Evolutionary conservation across 179 eudicot genomes (phyloP), one percentile per base, ranked within the genome.

Genomic region (Beta macrorhiza): DNA sequence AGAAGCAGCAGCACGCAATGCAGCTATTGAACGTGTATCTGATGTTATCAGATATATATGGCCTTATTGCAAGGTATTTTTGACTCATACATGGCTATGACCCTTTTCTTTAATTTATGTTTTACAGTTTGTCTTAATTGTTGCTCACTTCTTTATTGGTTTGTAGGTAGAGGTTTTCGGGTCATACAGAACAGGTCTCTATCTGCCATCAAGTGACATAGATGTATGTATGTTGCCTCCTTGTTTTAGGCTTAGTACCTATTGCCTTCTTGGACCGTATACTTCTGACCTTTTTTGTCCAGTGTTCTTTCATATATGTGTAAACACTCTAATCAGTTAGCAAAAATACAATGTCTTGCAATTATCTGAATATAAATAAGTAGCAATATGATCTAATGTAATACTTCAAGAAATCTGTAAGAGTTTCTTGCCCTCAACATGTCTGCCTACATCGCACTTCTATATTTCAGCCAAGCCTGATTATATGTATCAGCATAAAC

Each of bases 131-230:
- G 10, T 49, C 7, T 49, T 49, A 49, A 6, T 7, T 0, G 53
- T 49, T 37, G 42, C 32, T 42, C 67, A 49, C 32, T 20, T 72
- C 11, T 58, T 53, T 15, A 53, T n/a, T 63, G 57, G 52, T 58
- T 83, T 89, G 84, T 95, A 96, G 99, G 96, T 88, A 42, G 98
- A 94, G 85, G 94, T 96, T 83, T 96, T 96, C 57, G 99, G 99
- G 49, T 96, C 99, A 4, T 96, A 92, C 86, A 92, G 86, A 89
- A 96, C 99, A 11, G 99, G 99, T 67, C 91, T 96, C 57, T 96
- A 92, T 87, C 96, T 96, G 80, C 99, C 99, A 65, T 91, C 92
- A 67, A 96, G 99, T 83, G 99, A 96, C 83, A 87, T 96, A 80
- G 99, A 96, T 91, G 99, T 96, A 91, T 90, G 94, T 83, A 73